phyloP scores from a whole-genome alignment of 1,284 basidiomycete species.

The Trichosporon asahii region DNA sequence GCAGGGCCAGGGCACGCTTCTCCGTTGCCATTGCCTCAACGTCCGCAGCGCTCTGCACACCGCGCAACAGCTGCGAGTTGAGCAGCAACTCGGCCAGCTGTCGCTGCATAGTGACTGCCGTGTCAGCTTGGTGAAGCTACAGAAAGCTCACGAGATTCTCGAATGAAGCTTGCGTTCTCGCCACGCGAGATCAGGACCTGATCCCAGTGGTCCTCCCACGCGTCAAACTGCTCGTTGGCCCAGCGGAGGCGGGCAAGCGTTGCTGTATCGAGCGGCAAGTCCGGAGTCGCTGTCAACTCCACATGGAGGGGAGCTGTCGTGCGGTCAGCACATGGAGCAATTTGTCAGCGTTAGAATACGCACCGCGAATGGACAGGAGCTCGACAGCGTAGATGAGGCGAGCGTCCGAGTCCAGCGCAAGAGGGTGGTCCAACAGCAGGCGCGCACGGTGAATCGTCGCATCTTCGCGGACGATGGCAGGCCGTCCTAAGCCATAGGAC shows the following conservation, averaged over 20 bases:
- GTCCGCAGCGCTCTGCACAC: slow-evolving; percentile 26
- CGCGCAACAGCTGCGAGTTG: slow-evolving; percentile 34
- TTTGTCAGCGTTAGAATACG: neutral
- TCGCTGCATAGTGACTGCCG: slow-evolving; percentile 15
- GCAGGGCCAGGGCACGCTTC: slow-evolving; percentile 30
- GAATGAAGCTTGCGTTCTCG: slow-evolving; percentile 17
- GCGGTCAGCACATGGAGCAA: neutral
- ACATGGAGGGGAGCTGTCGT: slow-evolving; percentile 26
- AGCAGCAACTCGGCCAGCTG: slow-evolving; percentile 28
- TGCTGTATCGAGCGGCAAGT: slow-evolving; percentile 26
- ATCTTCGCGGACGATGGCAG: slow-evolving; percentile 80
- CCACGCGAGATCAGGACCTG: slow-evolving; percentile 18
- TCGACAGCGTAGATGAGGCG: slow-evolving; percentile 73
- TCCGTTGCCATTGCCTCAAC: slow-evolving; percentile 27
- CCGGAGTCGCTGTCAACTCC: slow-evolving; percentile 25
- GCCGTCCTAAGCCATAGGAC: slow-evolving; percentile 81
- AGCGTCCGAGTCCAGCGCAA: slow-evolving; percentile 84
- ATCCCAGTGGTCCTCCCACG: slow-evolving; percentile 36
- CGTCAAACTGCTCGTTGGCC: slow-evolving; percentile 33
- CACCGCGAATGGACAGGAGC: slow-evolving; percentile 23
- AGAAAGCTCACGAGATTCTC: slow-evolving; percentile 22
- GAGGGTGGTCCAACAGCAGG: slow-evolving; percentile 69
- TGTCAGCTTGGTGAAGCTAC: neutral
- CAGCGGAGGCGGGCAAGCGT: slow-evolving; percentile 30
- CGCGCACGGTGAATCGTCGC: slow-evolving; percentile 74